Evolutionary conservation across 352 stramenopile species (phyloP).

Genomic region (Achlya hypogyna): DNA sequence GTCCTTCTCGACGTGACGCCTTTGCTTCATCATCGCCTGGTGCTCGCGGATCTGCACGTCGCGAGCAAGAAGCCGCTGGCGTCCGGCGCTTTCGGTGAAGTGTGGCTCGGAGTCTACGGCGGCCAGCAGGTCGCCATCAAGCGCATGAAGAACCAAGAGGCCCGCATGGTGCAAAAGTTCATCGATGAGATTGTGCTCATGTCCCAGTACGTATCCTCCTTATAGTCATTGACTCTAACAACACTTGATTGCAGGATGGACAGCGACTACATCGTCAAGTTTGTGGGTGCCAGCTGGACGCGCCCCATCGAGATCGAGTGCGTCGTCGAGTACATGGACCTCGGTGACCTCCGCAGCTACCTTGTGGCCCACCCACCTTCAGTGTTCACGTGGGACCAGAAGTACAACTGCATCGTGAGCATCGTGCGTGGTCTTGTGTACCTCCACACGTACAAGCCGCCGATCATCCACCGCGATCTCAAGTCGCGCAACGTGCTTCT

Average conservation of each 20-base stretch:
- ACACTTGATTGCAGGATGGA: conserved; percentile 41
- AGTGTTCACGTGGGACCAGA: conserved; percentile 49
- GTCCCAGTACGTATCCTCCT: conserved; percentile 26
- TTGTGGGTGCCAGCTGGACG: too few relatives aligned
- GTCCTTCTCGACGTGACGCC: too few relatives aligned
- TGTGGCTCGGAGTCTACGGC: conserved; percentile 54
- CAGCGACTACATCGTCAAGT: conserved; percentile 35
- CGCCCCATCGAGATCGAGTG: too few relatives aligned
- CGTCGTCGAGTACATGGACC: conserved; percentile 16
- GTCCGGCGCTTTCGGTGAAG: conserved; percentile 49
- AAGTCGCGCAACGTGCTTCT: conserved; percentile 26
- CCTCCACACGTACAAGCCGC: conserved; percentile 49
- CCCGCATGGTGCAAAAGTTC: conserved; percentile 44
- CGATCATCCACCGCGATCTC: conserved; percentile 26
- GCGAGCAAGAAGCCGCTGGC: conserved; percentile 45
- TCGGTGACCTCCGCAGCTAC: neutral
- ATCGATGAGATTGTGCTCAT: conserved; percentile 50
- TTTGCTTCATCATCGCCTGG: too few relatives aligned
- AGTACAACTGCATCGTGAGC: conserved; percentile 59
- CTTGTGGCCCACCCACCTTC: neutral
- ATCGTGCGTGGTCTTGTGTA: conserved; percentile 56
- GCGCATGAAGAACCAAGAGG: conserved; percentile 42
- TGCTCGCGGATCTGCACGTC: conserved; percentile 22
- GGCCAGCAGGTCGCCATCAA: conserved; percentile 60
- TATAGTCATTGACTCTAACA: conserved; percentile 44